A percentile compares a stretch with the other conserved stretches of the same genome.
Conservation (phyloP, 108 stramenopile genomes). For the Phaeodactylum tricornutum region DNA sequence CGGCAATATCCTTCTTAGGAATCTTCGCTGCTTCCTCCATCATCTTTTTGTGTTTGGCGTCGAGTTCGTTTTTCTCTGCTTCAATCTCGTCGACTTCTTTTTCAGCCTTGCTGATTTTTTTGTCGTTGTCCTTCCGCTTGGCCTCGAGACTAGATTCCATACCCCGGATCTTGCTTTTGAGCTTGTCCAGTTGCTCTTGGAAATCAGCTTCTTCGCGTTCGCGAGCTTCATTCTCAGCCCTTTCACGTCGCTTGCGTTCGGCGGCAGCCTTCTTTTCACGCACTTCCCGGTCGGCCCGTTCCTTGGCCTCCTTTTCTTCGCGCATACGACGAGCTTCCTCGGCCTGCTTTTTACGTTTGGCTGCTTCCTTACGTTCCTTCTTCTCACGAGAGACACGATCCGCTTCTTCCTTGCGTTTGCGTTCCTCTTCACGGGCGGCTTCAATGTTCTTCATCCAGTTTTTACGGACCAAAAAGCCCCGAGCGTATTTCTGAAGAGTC, state of each 20-base stretch:
- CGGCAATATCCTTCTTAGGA: constrained; percentile 16
- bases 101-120: constrained; percentile 22
- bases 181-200: constrained; percentile 19
- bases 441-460: constrained; percentile 13
- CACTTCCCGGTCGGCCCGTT: not conserved
- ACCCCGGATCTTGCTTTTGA: constrained; percentile 12
- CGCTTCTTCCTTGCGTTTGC: constrained; percentile 8
- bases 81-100: constrained; percentile 30
- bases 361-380: constrained; percentile 1
- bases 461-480: constrained; percentile 21
- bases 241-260: constrained; percentile 8
- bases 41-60: constrained; percentile 17
- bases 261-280: not conserved
- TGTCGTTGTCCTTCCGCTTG: constrained; percentile 11
- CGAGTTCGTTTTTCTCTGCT: constrained; percentile 2
- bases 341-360: constrained; percentile 5
- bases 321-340: constrained; percentile 6
- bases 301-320: constrained; percentile 2
- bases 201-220: constrained; percentile 7
- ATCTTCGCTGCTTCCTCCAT: constrained; percentile 20
- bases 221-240: not conserved
- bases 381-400: constrained; percentile 1
- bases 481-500: constrained; percentile 26
- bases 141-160: constrained; percentile 21
- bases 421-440: constrained; percentile 22